Conservation (phyloP, 2,329 filamentous ascomycete species). For the Cadophora malorum region DNA sequence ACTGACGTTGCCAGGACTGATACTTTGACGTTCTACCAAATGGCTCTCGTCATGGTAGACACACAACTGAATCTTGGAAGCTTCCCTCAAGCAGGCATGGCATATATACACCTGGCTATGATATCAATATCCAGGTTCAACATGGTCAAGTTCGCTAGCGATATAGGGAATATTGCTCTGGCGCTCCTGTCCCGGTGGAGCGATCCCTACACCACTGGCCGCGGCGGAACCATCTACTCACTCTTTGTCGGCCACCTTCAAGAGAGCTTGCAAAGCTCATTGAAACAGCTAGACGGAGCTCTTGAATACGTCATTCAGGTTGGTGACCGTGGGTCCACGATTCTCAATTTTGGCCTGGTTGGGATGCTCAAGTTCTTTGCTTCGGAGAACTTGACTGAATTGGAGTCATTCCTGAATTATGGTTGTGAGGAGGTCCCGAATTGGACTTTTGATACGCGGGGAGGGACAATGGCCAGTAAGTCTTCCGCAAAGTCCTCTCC, state of each 20-base stretch:
- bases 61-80: constrained; percentile 68
- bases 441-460: constrained; percentile 74
- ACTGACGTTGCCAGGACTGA: constrained; percentile 53
- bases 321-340: constrained; percentile 74
- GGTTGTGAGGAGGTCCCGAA: constrained; percentile 76
- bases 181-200: constrained; percentile 68
- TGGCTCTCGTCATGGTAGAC: constrained; percentile 69
- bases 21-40: constrained; percentile 73
- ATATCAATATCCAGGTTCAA: constrained; percentile 74
- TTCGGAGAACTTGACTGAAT: constrained; percentile 70
- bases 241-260: constrained; percentile 75
- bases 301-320: constrained; percentile 70
- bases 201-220: constrained; percentile 69
- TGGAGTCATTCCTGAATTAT: constrained; percentile 72
- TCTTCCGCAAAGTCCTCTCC: not conserved
- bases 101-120: constrained; percentile 71
- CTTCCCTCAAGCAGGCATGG: constrained; percentile 73
- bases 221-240: constrained; percentile 72
- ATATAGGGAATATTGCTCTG: constrained; percentile 67
- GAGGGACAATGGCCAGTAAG: constrained; percentile 67
- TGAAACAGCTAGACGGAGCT: constrained; percentile 67
- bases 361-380: constrained; percentile 72
- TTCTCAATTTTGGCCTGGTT: constrained; percentile 73
- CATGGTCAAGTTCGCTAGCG: constrained; percentile 70
- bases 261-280: constrained; percentile 62